These are phyloP conservation scores for Tolypocladium amazonense DNA, from an alignment of 2,329 filamentous ascomycete species.

Conservation along the genomic window DNA sequence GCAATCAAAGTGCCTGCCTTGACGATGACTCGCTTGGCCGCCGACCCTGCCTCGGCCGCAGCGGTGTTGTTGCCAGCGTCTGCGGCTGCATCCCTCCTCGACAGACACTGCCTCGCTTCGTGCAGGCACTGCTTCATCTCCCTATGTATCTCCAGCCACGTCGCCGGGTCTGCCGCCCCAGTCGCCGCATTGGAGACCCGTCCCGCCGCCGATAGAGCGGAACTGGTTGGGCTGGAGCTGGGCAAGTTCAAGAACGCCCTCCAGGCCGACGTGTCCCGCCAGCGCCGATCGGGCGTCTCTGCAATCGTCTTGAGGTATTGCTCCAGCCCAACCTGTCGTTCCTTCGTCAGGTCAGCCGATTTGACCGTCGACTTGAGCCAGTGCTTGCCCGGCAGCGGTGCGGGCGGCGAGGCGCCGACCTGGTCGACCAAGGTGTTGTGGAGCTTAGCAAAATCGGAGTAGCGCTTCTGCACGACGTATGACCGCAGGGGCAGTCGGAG, in stretches of 20 bases:
- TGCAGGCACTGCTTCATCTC: slow-evolving; percentile 55
- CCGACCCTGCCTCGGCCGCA: slow-evolving; percentile 53
- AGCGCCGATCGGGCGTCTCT: slow-evolving; percentile 60
- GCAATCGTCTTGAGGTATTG: slow-evolving; percentile 63
- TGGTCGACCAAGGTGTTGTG: slow-evolving; percentile 50
- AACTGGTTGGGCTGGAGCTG: slow-evolving; percentile 33
- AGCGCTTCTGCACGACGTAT: slow-evolving; percentile 69
- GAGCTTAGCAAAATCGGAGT: slow-evolving; percentile 66
- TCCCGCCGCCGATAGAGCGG: slow-evolving; percentile 34
- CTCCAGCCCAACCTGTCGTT: slow-evolving; percentile 59
- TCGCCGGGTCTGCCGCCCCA: slow-evolving; percentile 46
- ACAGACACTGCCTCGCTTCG: slow-evolving; percentile 61
- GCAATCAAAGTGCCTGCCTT: slow-evolving; percentile 54
- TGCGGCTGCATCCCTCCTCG: slow-evolving; percentile 48
- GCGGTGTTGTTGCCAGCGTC: slow-evolving; percentile 28
- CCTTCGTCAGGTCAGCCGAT: slow-evolving; percentile 58
- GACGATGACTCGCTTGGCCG: slow-evolving; percentile 65
- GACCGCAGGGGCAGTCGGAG: slow-evolving; percentile 67
- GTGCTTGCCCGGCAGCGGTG: slow-evolving; percentile 58
- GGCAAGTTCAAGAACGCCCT: slow-evolving; percentile 64
- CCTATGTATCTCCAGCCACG: slow-evolving; percentile 67
- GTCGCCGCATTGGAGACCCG: slow-evolving; percentile 27
- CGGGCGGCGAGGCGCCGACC: slow-evolving; percentile 54
- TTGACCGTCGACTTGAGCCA: slow-evolving; percentile 68
- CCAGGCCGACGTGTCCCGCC: slow-evolving; percentile 66